A percentile compares a stretch with the other conserved stretches of the same genome.
Conservation (phyloP, 73 alveolate species). For the Paramecium octaurelia region DNA sequence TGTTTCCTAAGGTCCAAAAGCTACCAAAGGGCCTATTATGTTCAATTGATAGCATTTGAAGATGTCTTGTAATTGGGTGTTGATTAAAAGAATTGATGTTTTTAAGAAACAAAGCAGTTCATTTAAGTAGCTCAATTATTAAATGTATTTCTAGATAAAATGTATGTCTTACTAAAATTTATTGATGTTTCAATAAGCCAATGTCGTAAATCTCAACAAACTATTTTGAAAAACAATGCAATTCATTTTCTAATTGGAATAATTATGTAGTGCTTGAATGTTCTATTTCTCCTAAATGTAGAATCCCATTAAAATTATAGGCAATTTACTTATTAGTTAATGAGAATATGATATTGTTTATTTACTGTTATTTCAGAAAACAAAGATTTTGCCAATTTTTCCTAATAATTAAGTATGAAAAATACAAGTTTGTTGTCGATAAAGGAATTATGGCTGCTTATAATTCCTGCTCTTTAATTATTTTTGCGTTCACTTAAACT, state of each 20-base stretch:
- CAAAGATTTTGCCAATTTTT: constrained; percentile 33
- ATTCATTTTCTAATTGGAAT: neutral
- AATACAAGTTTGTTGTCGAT: neutral
- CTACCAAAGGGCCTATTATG: neutral
- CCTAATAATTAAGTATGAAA: neutral
- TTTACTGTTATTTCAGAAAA: neutral
- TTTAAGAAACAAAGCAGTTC: neutral
- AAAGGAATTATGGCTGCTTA: neutral
- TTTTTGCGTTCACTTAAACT: neutral
- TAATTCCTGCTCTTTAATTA: neutral
- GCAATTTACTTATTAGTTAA: neutral
- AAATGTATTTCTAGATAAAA: neutral
- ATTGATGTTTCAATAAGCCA: neutral
- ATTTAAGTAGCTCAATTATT: neutral
- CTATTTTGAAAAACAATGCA: neutral
- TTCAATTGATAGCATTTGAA: neutral
- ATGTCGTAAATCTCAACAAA: constrained; percentile 9
- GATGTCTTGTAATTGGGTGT: neutral
- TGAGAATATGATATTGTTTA: neutral
- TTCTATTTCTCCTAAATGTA: neutral
- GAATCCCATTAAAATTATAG: neutral
- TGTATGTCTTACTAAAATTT: neutral
- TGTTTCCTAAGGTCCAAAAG: neutral
- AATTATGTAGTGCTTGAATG: neutral
- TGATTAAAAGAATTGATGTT: neutral